These are phyloP conservation scores for Xylaria nigripes DNA, from an alignment of 495 filamentous ascomycete species.

Conservation along the genomic window DNA sequence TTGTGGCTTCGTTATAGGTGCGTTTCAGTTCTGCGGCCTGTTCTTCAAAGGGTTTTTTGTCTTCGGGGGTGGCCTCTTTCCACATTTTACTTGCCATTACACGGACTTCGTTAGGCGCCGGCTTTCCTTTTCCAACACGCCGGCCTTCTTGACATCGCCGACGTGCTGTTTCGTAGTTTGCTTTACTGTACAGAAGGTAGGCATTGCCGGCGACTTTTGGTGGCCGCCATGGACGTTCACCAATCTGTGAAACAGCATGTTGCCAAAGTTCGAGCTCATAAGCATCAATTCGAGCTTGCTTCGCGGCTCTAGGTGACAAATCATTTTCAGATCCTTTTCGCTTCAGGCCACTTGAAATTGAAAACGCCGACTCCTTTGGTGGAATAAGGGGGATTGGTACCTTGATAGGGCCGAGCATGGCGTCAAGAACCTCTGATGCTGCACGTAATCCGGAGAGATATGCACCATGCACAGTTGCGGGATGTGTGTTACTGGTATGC, in stretches of 20 bases:
- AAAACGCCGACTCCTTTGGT: constrained; percentile 45
- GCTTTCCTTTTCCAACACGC: constrained; percentile 54
- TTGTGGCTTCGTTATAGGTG: constrained; percentile 48
- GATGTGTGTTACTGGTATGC: constrained; percentile 89
- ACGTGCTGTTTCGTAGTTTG: constrained; percentile 68
- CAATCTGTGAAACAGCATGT: constrained; percentile 59
- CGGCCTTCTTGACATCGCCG: constrained; percentile 60
- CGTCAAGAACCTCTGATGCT: constrained; percentile 72
- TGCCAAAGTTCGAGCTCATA: constrained; percentile 69
- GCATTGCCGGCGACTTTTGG: constrained; percentile 61
- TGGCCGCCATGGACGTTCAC: constrained; percentile 63
- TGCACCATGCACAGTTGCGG: constrained; percentile 92
- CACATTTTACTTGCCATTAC: constrained; percentile 79
- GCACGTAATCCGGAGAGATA: constrained; percentile 89
- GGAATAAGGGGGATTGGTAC: constrained; percentile 66
- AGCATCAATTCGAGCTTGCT: constrained; percentile 49
- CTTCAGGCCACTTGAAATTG: constrained; percentile 32
- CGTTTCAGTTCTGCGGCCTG: constrained; percentile 60
- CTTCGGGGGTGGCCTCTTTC: constrained; percentile 61
- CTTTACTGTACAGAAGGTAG: constrained; percentile 71
- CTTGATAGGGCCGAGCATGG: constrained; percentile 71
- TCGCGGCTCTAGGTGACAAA: constrained; percentile 33
- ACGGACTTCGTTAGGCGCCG: constrained; percentile 73
- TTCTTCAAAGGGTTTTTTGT: constrained; percentile 66
- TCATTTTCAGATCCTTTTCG: constrained; percentile 43